phyloP scores from a whole-genome alignment of 495 filamentous ascomycete genomes.

The Polyplosphaeria fusca region DNA sequence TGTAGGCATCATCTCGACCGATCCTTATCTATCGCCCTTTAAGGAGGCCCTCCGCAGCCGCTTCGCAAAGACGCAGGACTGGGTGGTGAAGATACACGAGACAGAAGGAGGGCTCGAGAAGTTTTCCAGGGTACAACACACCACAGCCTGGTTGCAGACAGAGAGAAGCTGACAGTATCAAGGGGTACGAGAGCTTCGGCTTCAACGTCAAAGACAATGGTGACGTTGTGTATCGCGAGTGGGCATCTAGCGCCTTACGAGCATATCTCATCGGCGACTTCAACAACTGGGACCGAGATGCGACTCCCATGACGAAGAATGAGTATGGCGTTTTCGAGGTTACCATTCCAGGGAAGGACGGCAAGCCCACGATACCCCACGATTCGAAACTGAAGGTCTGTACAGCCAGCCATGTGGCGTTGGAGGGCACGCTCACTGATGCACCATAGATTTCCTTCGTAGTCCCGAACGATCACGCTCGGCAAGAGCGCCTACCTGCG shows the following conservation, averaged over 20 bases:
- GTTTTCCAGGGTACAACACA: slow-evolving; percentile 68
- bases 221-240: slow-evolving; percentile 89
- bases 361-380: slow-evolving; percentile 78
- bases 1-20: slow-evolving; percentile 78
- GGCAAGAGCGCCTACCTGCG: slow-evolving; percentile 83
- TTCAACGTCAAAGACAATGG: slow-evolving; percentile 74
- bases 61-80: slow-evolving; percentile 77
- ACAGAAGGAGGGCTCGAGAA: slow-evolving; percentile 87
- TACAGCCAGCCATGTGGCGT: no score
- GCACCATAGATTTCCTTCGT: slow-evolving; percentile 89
- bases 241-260: slow-evolving; percentile 83
- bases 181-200: slow-evolving; percentile 85
- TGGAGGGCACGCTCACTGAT: no score
- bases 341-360: slow-evolving; percentile 68
- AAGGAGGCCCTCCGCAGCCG: slow-evolving; percentile 69
- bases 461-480: slow-evolving; percentile 64
- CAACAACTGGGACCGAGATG: slow-evolving; percentile 83
- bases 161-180: slow-evolving; percentile 5
- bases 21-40: slow-evolving; percentile 89
- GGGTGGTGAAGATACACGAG: slow-evolving; percentile 79
- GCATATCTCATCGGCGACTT: slow-evolving; percentile 95
- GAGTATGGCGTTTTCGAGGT: slow-evolving; percentile 87
- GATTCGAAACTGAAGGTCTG: slow-evolving; percentile 90
- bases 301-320: slow-evolving; percentile 82
- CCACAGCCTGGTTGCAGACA: slow-evolving; percentile 21